Percentiles rank a stretch among this genome's conserved stretches.
These are phyloP conservation scores for Blastocystis sp. DNA, from an alignment of 352 stramenopile species.

Conservation along the genomic window DNA sequence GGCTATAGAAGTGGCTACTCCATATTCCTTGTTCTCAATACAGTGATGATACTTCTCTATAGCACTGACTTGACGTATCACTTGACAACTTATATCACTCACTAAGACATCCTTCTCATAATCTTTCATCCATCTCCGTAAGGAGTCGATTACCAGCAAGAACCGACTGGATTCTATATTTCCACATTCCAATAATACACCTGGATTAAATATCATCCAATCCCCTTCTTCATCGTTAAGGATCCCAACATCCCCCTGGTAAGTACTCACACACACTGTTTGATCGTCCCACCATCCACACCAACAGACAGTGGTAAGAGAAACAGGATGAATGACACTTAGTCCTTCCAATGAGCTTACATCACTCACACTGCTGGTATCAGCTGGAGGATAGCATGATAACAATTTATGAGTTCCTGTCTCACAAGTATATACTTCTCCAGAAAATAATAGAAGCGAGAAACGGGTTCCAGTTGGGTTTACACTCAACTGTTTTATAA, in stretches of 20 bases:
- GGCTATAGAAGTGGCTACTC: neutral
- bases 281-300: neutral
- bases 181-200: neutral
- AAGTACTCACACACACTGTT: neutral
- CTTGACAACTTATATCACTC: neutral
- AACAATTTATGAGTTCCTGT: too few relatives aligned
- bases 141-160: neutral
- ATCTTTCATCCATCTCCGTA: neutral
- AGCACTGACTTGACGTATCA: neutral
- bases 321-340: neutral
- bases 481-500: too few relatives aligned
- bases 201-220: neutral
- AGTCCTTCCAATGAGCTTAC: neutral
- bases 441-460: neutral
- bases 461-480: neutral
- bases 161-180: neutral
- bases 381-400: neutral
- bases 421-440: neutral
- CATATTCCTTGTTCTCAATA: neutral
- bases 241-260: neutral
- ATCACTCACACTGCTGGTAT: neutral
- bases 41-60: constrained; percentile 8
- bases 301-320: neutral
- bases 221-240: neutral
- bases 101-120: neutral